Evolutionary conservation across 345 rosid genomes (phyloP).

Genomic region (Bruguiera parviflora): DNA sequence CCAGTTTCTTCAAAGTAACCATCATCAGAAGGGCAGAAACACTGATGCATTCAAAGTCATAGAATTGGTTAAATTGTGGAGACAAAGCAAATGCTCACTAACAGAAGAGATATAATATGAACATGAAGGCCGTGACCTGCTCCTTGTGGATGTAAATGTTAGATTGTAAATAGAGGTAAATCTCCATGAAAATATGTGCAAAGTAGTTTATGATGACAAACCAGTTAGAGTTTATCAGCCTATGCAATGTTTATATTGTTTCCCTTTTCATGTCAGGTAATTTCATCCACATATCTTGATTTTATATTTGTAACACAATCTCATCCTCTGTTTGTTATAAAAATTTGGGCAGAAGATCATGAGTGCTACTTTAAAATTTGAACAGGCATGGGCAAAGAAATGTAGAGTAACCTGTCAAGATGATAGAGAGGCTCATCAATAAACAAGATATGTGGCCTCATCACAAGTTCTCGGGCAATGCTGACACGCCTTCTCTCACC

Average conservation of each 20-base stretch:
- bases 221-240: no score
- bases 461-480: constrained; percentile 98
- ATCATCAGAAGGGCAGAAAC: constrained; percentile 98
- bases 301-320: background rate
- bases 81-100: constrained; percentile 3
- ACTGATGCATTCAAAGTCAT: constrained; percentile 33
- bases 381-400: background rate
- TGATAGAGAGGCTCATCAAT: constrained; percentile 98
- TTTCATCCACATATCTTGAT: background rate
- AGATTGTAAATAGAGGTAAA: background rate
- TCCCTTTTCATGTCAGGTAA: background rate
- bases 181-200: background rate
- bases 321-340: no score
- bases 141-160: background rate
- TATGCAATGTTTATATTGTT: background rate
- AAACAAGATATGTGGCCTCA: constrained; percentile 86
- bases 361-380: no score
- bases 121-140: background rate
- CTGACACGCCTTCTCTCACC: constrained; percentile 98
- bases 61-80: constrained; percentile 7
- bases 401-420: constrained; percentile 64
- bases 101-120: constrained; percentile 4
- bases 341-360: no score
- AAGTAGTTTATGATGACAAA: no score
- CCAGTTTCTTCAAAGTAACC: constrained; percentile 97